These are phyloP conservation scores for Lotus japonicus DNA, from an alignment of 306 rosid species.

Conservation along the genomic window DNA sequence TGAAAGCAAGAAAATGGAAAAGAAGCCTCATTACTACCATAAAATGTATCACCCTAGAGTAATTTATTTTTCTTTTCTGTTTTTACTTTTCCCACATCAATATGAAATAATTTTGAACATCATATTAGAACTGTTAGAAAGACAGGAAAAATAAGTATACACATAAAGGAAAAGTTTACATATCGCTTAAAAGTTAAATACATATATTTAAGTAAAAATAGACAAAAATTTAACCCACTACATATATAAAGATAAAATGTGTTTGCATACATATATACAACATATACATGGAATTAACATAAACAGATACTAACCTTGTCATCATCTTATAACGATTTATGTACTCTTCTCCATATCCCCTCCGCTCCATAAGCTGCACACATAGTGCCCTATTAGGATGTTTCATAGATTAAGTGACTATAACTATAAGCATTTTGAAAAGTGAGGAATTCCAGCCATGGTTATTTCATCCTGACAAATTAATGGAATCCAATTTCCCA, in stretches of 20 bases:
- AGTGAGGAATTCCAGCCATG: background rate
- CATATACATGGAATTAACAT: background rate
- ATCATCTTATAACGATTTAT: conserved; percentile 87
- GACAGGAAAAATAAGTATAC: background rate
- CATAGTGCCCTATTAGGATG: conserved; percentile 16
- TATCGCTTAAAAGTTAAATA: background rate
- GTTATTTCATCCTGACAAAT: background rate
- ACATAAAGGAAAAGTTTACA: background rate
- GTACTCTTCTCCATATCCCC: conserved; percentile 89
- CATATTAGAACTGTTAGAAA: background rate
- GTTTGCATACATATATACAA: background rate
- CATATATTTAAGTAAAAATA: background rate
- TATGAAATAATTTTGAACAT: background rate
- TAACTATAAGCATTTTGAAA: background rate
- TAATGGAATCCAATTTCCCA: conserved; percentile 4
- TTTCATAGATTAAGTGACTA: conserved; percentile 18
- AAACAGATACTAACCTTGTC: conserved; percentile 53
- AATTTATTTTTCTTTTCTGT: background rate
- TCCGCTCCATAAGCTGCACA: conserved; percentile 85
- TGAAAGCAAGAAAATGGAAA: conserved; percentile 12
- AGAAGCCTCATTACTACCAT: background rate
- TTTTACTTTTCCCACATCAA: background rate
- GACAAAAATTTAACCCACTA: background rate
- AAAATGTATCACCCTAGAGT: background rate
- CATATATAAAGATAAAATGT: background rate